Evolutionary conservation across 2,329 filamentous ascomycete genomes (phyloP), one percentile per base, ranked within the genome.

Genomic region (Penicillium sp.): DNA sequence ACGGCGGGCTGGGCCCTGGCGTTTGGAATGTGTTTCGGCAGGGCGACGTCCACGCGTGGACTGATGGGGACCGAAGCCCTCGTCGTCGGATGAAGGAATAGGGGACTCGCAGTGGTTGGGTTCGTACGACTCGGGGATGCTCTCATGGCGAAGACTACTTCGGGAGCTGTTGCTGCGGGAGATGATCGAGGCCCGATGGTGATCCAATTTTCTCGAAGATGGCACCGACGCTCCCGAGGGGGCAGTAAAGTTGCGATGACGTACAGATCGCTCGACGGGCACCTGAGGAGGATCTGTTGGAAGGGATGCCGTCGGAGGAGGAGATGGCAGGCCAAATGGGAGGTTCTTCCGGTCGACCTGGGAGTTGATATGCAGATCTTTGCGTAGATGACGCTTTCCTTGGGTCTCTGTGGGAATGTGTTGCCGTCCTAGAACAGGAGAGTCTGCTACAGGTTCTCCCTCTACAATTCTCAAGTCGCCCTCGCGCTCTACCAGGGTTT

Each of bases 81-180:
- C 72, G 10, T 74, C 72, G 33, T 75, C 72, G 0, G 72, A 74
- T 29, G 72, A 74, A n/a, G 71, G 68, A 8, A 74, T 54, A 8
- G 70, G 69, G 6, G 67, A 71, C 24, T 69, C 66, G 2, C 65
- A 56, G n/a, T 59, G 61, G 34, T 47, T 47, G 16, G 45, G 51
- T 12, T 59, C 53, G 9, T 54, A 48, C 13, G 48, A 54, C 24
- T 65, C 61, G 7, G 52, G 49, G 8, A 59, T 49, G 31, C 52
- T 60, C 39, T 62, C 62, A 31, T 59, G 52, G 24, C 59, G 58
- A 26, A 65, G 49, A 12, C 61, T 63, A 49, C 64, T 65, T 9
- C 58, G 51, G 45, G 60, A 62, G 48, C 63, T 66, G 53, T 57
- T 53, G 43, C 62, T 65, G 39, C 62, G 64, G 23, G 56, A 60